Base-by-base conservation (phyloP, 2,329 filamentous ascomycete species). In the Xylariaceae sp. region DNA sequence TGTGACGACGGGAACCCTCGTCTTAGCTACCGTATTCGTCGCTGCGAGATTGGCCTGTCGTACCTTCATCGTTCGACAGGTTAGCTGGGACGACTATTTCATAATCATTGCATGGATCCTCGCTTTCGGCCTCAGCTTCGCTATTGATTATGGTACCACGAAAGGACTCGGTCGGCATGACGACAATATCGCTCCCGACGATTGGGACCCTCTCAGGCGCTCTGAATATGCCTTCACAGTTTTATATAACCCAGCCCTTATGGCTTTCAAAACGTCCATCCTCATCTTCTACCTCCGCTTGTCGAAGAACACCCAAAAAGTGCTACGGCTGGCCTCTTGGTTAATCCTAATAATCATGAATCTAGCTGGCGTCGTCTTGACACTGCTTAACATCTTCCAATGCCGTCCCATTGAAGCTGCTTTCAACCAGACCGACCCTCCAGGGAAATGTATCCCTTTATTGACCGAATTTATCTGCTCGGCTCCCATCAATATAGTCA, bases 211-310 rank as follows among this genome's bases (percentile, higher is more conserved):
- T 1, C 76, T 92, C 61, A 82, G 86, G 55, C 77, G 76, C 46
- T 80, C 78, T 64, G 83, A 88, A 81, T 88, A 88, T 75, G 81
- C 81, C 55, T 87, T 88, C 66, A 86, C 85, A 6, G 79, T 88
- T 33, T 71, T 88, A 59, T 87, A 87, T 66, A 96, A 96, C 70
- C 92, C 92, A 11, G 89, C 91, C 3, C 80, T 96, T 53, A 96
- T 96, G 91, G 87, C 89, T 2, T 92, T 91, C 47, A 97, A 97
- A 76, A 92, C 91, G 0, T 96, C 92, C n/a, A 91, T 97, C 66
- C 81, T 97, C 56, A 82, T 95, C 50, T 97, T 97, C 74, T 97
- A 96, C 75, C 81, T 97, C 46, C 88, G 89, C 36, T 81, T 97
- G 44, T 90, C 91, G 23, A 89, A 88, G 67, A 90, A 91, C 57